A percentile compares a stretch with the other conserved stretches of the same genome.
Evolutionary conservation across 169 alveolate species (phyloP).

Genomic region (Cryptosporidium ryanae): DNA sequence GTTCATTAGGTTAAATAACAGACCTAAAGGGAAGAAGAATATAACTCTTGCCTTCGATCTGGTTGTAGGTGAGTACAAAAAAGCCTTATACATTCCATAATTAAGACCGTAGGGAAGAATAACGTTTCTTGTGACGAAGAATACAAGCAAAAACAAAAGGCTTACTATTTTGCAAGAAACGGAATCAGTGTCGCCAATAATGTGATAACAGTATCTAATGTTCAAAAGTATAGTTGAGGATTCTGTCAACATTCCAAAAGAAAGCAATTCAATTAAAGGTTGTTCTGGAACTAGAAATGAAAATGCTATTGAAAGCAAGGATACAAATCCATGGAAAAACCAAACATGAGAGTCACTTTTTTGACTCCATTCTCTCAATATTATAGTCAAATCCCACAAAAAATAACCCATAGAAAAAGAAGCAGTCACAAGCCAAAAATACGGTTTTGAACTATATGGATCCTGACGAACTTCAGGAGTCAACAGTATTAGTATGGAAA

Average conservation of each 20-base stretch:
- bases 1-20: constrained; percentile 43
- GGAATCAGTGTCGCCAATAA: constrained; percentile 46
- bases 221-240: constrained; percentile 48
- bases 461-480: constrained; percentile 30
- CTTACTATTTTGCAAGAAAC: constrained; percentile 56
- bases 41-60: constrained; percentile 25
- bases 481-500: constrained; percentile 11
- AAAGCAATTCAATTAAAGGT: constrained; percentile 35
- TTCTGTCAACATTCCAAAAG: constrained; percentile 67
- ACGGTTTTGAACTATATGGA: constrained; percentile 65
- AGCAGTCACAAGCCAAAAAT: constrained; percentile 35
- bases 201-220: constrained; percentile 66
- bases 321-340: constrained; percentile 72
- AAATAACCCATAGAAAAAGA: constrained; percentile 67
- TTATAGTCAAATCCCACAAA: constrained; percentile 57
- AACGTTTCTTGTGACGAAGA: constrained; percentile 63
- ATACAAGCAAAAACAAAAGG: constrained; percentile 23
- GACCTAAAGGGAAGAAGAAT: constrained; percentile 61
- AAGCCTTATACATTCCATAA: constrained; percentile 39
- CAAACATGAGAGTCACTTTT: constrained; percentile 67
- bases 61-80: constrained; percentile 11
- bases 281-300: constrained; percentile 51
- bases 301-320: constrained; percentile 16
- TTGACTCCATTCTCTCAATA: constrained; percentile 58
- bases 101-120: constrained; percentile 41